phyloP scores from a whole-genome alignment of 768 basidiomycete species.

The Leucogyrophana mollusca region DNA sequence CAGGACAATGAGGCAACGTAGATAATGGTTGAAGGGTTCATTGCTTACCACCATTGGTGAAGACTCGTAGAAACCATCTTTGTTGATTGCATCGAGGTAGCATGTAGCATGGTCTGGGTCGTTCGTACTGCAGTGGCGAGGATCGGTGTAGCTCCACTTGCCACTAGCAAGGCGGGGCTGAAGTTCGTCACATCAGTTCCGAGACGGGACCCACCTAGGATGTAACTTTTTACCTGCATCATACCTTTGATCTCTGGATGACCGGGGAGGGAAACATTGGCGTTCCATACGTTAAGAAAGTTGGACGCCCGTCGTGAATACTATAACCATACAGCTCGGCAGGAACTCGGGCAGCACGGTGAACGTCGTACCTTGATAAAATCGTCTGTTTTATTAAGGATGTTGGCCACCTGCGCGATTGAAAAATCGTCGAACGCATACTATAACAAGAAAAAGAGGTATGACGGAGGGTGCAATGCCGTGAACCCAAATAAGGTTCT shows the following conservation, averaged over 20 bases:
- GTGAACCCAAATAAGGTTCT: slow-evolving; percentile 1
- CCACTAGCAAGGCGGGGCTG: slow-evolving; percentile 60
- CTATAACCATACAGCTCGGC: slow-evolving; percentile 25
- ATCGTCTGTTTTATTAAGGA: slow-evolving; percentile 50
- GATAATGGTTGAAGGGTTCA: too few relatives aligned
- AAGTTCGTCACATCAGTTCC: not conserved
- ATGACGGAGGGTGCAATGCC: not conserved
- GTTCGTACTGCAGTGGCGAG: slow-evolving; percentile 63
- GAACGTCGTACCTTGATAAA: slow-evolving; percentile 41
- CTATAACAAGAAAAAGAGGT: slow-evolving; percentile 29
- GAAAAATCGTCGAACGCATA: slow-evolving; percentile 65
- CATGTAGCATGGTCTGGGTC: slow-evolving; percentile 58
- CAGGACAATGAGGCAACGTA: too few relatives aligned
- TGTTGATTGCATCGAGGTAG: slow-evolving; percentile 52
- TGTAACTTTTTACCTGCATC: slow-evolving; percentile 46
- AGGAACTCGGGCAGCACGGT: not conserved
- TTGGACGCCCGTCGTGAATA: slow-evolving; percentile 55
- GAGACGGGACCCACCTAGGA: not conserved
- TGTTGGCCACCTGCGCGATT: slow-evolving; percentile 61
- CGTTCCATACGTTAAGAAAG: slow-evolving; percentile 60
- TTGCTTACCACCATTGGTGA: slow-evolving; percentile 59
- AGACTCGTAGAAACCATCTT: slow-evolving; percentile 66
- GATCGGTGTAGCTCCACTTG: slow-evolving; percentile 63
- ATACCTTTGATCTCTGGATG: slow-evolving; percentile 48
- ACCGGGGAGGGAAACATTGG: slow-evolving; percentile 50